Conservation (phyloP, 75 land plant genomes). For the Ceratopteris richardii region DNA sequence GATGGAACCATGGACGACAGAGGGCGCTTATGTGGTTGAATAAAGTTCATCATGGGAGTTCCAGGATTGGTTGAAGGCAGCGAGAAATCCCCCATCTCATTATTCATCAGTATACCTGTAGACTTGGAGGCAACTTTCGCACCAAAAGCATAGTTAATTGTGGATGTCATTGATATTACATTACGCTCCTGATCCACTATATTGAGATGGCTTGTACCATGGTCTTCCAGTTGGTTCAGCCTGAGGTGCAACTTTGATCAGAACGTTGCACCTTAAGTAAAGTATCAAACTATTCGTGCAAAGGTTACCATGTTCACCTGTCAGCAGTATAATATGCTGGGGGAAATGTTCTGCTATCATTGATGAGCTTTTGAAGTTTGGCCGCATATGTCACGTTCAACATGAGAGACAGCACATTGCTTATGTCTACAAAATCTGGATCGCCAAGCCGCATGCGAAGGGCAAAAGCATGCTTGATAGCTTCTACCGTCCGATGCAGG, state of each 20-base stretch:
- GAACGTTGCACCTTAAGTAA: too few species aligned
- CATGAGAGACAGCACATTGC: conserved; percentile 42
- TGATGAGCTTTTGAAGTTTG: conserved; percentile 39
- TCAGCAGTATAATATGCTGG: conserved; percentile 61
- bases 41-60: conserved; percentile 68
- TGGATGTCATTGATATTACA: conserved; percentile 82
- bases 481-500: conserved; percentile 71
- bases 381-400: conserved; percentile 60
- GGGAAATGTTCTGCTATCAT: conserved; percentile 75
- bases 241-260: neutral
- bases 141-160: conserved; percentile 70
- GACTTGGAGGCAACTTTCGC: conserved; percentile 66
- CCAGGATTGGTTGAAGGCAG: conserved; percentile 45
- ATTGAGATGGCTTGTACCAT: conserved; percentile 93
- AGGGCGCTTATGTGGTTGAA: conserved; percentile 74
- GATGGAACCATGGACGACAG: conserved; percentile 90
- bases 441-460: conserved; percentile 82
- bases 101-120: conserved; percentile 82
- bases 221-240: conserved; percentile 26
- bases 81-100: conserved; percentile 96
- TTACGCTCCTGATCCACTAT: conserved; percentile 81
- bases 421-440: conserved; percentile 59
- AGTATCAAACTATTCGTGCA: too few species aligned
- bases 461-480: conserved; percentile 87
- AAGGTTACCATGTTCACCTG: conserved; percentile 49